phyloP scores from a whole-genome alignment of 1,284 basidiomycete genomes.

The Melampsora larici-populina region DNA sequence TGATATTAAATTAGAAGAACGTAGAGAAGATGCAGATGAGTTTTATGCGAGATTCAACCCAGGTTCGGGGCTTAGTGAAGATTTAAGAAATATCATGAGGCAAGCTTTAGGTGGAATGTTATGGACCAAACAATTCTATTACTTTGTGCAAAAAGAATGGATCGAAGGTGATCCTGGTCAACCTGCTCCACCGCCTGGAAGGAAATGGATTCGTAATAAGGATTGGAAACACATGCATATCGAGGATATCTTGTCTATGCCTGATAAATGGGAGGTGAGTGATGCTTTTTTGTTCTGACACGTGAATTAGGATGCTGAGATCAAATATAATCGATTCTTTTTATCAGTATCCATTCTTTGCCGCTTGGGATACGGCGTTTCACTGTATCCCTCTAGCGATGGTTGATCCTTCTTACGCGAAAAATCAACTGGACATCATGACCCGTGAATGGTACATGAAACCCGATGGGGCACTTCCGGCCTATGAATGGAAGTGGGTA shows the following conservation, averaged over 20 bases:
- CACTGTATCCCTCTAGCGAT: slow-evolving; percentile 95
- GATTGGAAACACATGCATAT: slow-evolving; percentile 94
- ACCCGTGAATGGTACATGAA: slow-evolving; percentile 98
- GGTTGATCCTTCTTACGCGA: slow-evolving; percentile 89
- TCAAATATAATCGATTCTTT: slow-evolving; percentile 20
- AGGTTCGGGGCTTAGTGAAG: slow-evolving; percentile 70
- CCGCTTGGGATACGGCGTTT: slow-evolving; percentile 86
- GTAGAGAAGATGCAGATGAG: slow-evolving; percentile 87
- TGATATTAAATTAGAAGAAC: slow-evolving; percentile 81
- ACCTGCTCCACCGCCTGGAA: slow-evolving; percentile 83
- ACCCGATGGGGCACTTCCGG: slow-evolving; percentile 94
- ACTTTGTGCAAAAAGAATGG: slow-evolving; percentile 95
- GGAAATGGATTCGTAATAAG: slow-evolving; percentile 82
- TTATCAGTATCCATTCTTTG: slow-evolving; percentile 48
- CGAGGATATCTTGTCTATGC: slow-evolving; percentile 95
- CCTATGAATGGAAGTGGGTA: slow-evolving; percentile 98
- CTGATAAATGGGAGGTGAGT: slow-evolving; percentile 99
- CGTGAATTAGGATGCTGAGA: neutral
- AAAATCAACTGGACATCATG: slow-evolving; percentile 92
- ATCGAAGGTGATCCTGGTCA: slow-evolving; percentile 89
- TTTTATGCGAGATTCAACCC: slow-evolving; percentile 80
- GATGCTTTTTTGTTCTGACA: slow-evolving; percentile 54
- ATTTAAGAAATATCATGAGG: slow-evolving; percentile 91
- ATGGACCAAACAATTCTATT: slow-evolving; percentile 95
- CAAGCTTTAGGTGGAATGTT: slow-evolving; percentile 98